phyloP scores from a whole-genome alignment of 768 basidiomycete species.

The Amylocystis lapponica region DNA sequence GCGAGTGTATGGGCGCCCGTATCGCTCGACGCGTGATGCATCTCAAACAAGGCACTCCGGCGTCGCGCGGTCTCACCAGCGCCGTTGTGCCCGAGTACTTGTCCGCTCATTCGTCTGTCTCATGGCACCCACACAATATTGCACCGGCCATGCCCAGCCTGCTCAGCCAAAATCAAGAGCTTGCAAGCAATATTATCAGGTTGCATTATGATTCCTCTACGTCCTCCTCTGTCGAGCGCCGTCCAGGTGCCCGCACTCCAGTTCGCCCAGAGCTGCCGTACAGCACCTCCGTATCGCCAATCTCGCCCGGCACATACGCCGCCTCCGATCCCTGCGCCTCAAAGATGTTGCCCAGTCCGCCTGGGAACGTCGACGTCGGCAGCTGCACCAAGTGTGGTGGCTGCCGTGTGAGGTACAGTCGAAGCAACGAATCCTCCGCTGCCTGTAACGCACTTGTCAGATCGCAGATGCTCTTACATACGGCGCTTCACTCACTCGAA shows the following conservation, averaged over 20 bases:
- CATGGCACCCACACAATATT: background rate
- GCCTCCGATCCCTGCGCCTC: conserved; percentile 35
- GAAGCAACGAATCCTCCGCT: conserved; percentile 78
- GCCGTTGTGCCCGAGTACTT: background rate
- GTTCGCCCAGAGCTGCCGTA: conserved; percentile 65
- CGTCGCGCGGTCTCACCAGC: background rate
- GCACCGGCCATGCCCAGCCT: background rate
- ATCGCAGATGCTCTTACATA: background rate
- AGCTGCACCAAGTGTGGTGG: conserved; percentile 64
- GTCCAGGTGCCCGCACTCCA: conserved; percentile 14
- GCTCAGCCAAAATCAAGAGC: background rate
- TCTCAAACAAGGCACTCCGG: background rate
- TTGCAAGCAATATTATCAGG: conserved; percentile 4
- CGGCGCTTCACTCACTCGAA: conserved; percentile 49
- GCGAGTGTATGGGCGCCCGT: too few species aligned
- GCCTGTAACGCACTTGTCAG: conserved; percentile 40
- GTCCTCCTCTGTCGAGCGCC: conserved; percentile 13
- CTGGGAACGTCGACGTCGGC: conserved; percentile 70
- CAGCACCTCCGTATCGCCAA: conserved; percentile 59
- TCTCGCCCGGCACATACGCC: conserved; percentile 45
- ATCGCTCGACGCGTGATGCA: background rate
- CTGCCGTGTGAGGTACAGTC: conserved; percentile 76
- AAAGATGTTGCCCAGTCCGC: conserved; percentile 49
- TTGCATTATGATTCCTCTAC: conserved; percentile 16
- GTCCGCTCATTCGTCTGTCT: too few species aligned